phyloP scores from a whole-genome alignment of 768 basidiomycete species.

The Cantharellus anzutake region DNA sequence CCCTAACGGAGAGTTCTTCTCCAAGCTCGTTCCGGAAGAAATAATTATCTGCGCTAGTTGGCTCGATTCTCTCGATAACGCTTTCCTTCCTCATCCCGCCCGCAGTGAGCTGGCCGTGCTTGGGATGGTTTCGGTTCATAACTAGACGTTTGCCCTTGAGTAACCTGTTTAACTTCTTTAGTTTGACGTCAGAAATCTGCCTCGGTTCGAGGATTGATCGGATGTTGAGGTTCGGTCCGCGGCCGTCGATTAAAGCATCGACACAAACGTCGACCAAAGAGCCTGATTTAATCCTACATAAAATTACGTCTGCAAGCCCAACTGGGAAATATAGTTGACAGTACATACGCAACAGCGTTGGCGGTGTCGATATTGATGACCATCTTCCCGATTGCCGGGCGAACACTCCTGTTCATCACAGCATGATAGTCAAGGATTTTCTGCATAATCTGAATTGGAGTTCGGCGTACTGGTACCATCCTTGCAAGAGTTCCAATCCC shows the following conservation, averaged over 20 bases:
- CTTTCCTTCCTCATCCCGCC: neutral
- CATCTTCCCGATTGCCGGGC: neutral
- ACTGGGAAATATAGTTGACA: neutral
- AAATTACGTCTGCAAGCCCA: neutral
- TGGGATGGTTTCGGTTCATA: neutral
- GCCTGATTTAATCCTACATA: neutral
- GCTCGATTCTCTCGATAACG: neutral
- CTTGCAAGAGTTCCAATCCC: neutral
- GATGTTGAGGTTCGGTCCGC: too few relatives aligned
- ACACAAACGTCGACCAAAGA: neutral
- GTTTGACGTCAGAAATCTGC: too few relatives aligned
- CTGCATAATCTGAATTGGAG: too few relatives aligned
- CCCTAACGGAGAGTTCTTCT: neutral
- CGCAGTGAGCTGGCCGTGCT: neutral
- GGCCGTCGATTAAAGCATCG: neutral
- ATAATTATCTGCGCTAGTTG: neutral
- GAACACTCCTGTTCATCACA: neutral
- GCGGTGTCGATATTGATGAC: neutral
- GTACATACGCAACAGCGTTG: neutral
- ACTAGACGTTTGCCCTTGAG: neutral
- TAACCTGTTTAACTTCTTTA: neutral
- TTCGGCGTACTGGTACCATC: neutral
- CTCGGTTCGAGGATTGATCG: too few relatives aligned
- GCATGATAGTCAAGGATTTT: too few relatives aligned
- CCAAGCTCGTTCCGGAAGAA: neutral